These are phyloP conservation scores for Coniochaeta sp. DNA, from an alignment of 2,329 filamentous ascomycete species.

Conservation along the genomic window DNA sequence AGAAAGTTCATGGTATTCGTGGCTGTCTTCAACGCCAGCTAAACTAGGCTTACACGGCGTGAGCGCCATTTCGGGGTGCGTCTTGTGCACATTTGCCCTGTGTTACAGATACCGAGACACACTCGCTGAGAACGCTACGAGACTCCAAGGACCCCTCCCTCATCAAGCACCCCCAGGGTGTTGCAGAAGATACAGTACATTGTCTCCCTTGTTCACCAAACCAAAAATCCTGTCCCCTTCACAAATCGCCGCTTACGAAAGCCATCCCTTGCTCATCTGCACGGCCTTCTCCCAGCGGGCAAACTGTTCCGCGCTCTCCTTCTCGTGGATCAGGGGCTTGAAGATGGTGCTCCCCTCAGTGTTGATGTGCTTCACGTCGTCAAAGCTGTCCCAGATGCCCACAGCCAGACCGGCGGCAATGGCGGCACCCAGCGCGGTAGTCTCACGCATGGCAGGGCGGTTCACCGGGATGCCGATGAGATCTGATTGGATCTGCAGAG, in stretches of 20 bases:
- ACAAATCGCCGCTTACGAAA: slow-evolving; percentile 19
- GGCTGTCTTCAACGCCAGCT: background rate
- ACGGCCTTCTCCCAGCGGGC: slow-evolving; percentile 70
- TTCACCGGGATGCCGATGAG: slow-evolving; percentile 73
- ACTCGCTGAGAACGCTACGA: background rate
- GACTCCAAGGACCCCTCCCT: background rate
- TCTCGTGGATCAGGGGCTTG: slow-evolving; percentile 54
- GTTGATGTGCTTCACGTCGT: slow-evolving; percentile 66
- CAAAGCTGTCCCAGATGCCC: slow-evolving; percentile 66
- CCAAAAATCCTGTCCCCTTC: background rate
- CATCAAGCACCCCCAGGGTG: background rate
- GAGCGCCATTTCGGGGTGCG: background rate
- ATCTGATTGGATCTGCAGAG: slow-evolving; percentile 63
- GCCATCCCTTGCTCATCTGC: slow-evolving; percentile 71
- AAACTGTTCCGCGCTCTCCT: slow-evolving; percentile 57
- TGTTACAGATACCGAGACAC: background rate
- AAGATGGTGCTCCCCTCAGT: slow-evolving; percentile 62
- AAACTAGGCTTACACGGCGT: background rate
- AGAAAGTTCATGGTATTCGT: background rate
- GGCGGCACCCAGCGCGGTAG: slow-evolving; percentile 72
- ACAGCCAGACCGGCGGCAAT: slow-evolving; percentile 77
- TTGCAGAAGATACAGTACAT: background rate
- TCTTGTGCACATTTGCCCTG: background rate
- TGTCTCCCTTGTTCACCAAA: background rate
- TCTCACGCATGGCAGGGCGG: slow-evolving; percentile 75